Evolutionary conservation across 225 moss, liverwort and hornwort species (phyloP).

Genomic region (Straminergon stramineum): DNA sequence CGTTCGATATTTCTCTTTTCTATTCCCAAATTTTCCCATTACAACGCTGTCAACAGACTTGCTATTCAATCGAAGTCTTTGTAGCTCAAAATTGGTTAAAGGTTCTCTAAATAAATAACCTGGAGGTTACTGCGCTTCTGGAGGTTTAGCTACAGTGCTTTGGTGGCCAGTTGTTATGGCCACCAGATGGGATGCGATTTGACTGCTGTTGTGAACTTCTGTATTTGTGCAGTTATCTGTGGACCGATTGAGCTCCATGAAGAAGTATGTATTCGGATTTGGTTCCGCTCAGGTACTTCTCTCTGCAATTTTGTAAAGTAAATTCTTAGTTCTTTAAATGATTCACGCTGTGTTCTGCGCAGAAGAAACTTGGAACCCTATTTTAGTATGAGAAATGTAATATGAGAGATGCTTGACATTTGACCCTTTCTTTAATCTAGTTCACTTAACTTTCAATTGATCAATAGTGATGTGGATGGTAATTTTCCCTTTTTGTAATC

Average conservation of each 20-base stretch:
- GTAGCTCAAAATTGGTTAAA: not conserved
- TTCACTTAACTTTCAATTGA: not conserved
- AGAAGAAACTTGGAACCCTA: not conserved
- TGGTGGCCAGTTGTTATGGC: not conserved
- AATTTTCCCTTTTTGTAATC: not conserved
- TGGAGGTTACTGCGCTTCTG: not conserved
- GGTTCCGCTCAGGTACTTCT: slow-evolving; percentile 81
- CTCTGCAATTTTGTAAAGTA: not conserved
- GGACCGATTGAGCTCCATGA: slow-evolving; percentile 97
- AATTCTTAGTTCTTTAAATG: not conserved
- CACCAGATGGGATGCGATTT: not conserved
- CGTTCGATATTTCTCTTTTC: not conserved
- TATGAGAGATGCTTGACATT: not conserved
- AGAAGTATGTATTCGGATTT: slow-evolving; percentile 98
- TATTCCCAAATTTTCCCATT: not conserved
- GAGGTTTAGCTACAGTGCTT: not conserved
- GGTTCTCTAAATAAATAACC: not conserved
- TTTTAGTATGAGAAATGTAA: not conserved
- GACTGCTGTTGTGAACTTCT: not conserved
- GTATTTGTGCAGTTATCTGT: slow-evolving; percentile 69
- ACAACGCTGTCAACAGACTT: not conserved
- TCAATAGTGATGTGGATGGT: not conserved
- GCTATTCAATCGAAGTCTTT: not conserved
- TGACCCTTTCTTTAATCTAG: not conserved
- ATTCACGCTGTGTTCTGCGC: not conserved